These are phyloP conservation scores for Pelargonium cotyledonis DNA, from an alignment of 441 rosid genomes.

Conservation along the genomic window DNA sequence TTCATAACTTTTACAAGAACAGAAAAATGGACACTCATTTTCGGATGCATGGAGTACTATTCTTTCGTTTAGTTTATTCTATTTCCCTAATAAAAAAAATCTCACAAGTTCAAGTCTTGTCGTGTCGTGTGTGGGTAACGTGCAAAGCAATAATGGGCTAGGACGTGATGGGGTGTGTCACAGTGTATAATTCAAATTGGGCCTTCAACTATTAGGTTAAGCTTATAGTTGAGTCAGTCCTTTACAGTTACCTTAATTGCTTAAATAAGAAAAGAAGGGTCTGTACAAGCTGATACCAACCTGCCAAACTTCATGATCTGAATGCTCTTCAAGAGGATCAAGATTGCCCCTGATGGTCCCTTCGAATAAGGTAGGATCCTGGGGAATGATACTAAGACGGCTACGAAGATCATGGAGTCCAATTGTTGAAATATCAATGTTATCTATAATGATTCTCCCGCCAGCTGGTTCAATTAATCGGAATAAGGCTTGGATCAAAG, in stretches of 20 bases:
- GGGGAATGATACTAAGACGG: constrained; percentile 92
- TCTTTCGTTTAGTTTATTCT: no score
- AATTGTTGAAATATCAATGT: constrained; percentile 76
- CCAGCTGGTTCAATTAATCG: constrained; percentile 83
- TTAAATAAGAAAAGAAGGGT: neutral
- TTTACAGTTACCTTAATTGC: neutral
- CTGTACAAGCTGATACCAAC: constrained; percentile 21
- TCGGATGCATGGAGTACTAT: no score
- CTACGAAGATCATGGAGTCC: constrained; percentile 98
- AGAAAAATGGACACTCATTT: no score
- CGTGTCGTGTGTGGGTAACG: no score
- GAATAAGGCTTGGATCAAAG: constrained; percentile 94
- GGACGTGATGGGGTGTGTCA: no score
- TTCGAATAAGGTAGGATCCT: constrained; percentile 95
- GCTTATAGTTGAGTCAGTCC: no score
- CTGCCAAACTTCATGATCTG: constrained; percentile 91
- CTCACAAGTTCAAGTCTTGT: no score
- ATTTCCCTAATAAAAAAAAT: no score
- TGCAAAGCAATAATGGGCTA: no score
- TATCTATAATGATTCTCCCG: constrained; percentile 85
- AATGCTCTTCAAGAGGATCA: constrained; percentile 94
- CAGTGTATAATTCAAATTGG: no score
- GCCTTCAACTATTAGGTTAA: no score
- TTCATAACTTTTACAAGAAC: no score
- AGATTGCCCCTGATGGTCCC: constrained; percentile 93